These are phyloP conservation scores for Fusarium chlamydosporum DNA, from an alignment of 2,329 filamentous ascomycete species.

Conservation along the genomic window DNA sequence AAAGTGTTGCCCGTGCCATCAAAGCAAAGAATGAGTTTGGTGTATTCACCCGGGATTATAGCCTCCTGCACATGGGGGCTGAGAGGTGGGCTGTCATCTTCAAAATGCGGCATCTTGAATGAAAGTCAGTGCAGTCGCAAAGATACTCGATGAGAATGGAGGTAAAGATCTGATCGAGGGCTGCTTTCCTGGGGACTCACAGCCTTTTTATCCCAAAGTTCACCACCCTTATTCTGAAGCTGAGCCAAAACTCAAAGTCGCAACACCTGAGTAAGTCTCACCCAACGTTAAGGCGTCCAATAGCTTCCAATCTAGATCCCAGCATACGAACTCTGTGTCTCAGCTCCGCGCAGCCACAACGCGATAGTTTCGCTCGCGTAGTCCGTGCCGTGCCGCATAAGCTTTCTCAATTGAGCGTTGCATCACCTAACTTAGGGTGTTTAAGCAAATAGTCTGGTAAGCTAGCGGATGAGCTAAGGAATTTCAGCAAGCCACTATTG, in stretches of 20 bases:
- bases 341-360: background rate
- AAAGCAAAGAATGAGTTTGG: slow-evolving; percentile 63
- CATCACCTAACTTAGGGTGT: too few relatives aligned
- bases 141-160: background rate
- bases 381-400: slow-evolving; percentile 9
- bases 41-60: background rate
- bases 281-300: background rate
- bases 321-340: background rate
- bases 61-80: background rate
- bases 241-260: background rate
- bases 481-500: slow-evolving; percentile 21
- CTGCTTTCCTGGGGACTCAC: background rate
- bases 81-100: background rate
- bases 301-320: background rate
- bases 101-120: background rate
- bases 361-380: background rate
- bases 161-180: background rate
- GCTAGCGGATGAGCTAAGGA: slow-evolving; percentile 7
- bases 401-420: background rate
- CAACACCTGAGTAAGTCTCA: background rate
- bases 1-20: slow-evolving; percentile 65
- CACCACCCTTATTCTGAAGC: background rate
- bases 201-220: background rate
- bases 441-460: slow-evolving; percentile 1
- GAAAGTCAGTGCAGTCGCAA: accelerated